Percentiles rank a stretch among this genome's conserved stretches.
Evolutionary conservation across 139 green algal genomes (phyloP).

Genomic region (Zygnema cylindricum): DNA sequence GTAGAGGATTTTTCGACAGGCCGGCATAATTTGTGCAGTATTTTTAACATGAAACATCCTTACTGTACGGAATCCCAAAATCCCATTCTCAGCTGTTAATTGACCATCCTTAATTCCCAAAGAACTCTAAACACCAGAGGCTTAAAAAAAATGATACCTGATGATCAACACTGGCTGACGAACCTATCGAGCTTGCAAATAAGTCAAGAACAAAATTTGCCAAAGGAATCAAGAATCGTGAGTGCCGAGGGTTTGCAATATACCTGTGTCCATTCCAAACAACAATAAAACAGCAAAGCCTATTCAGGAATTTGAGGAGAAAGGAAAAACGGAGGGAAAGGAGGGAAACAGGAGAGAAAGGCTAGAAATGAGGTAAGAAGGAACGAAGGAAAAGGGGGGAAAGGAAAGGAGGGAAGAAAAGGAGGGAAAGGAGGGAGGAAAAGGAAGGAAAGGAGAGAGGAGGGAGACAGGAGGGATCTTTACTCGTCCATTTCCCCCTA

Average conservation of each 20-base stretch:
- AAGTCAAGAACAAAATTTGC: slow-evolving; percentile 7
- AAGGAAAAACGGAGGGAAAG: background rate
- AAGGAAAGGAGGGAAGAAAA: too few species aligned
- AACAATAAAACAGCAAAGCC: background rate
- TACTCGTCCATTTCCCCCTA: too few species aligned
- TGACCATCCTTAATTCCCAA: background rate
- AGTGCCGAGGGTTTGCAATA: slow-evolving; percentile 15
- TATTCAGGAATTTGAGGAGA: background rate
- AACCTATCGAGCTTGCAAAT: background rate
- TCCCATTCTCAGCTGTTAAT: background rate
- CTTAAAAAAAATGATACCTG: background rate
- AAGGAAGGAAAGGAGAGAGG: too few species aligned
- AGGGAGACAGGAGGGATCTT: too few species aligned
- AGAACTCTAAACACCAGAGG: background rate
- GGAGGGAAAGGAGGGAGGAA: too few species aligned
- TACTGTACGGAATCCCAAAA: background rate
- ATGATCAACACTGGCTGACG: background rate
- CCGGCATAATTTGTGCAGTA: background rate
- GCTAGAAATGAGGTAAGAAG: too few species aligned
- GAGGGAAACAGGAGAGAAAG: background rate
- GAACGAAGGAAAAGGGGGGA: too few species aligned
- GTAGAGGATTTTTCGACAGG: background rate
- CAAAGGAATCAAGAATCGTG: background rate
- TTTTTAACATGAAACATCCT: too few species aligned
- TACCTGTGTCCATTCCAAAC: slow-evolving; percentile 12